Conservation (phyloP, 768 basidiomycete species). For the Hebeloma cylindrosporum region DNA sequence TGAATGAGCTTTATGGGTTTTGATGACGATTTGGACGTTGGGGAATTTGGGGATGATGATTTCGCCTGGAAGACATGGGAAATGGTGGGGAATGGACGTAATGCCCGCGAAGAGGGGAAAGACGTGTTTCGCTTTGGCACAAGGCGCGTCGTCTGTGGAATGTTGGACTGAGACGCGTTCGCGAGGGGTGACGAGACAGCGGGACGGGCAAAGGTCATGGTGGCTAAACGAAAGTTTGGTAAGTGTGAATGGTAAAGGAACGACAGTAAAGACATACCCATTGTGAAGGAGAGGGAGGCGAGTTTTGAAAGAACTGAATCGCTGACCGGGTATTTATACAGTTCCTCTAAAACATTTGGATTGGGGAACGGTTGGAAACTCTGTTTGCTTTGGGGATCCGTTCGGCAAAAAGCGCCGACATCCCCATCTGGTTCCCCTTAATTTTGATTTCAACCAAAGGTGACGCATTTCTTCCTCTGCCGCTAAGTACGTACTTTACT, state of each 20-base stretch:
- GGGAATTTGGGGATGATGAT: conserved; percentile 26
- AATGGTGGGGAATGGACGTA: conserved; percentile 76
- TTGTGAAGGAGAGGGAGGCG: conserved; percentile 9
- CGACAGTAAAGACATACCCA: too few species aligned
- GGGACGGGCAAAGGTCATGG: conserved; percentile 51
- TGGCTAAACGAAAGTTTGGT: conserved; percentile 12
- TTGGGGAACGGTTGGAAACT: too few species aligned
- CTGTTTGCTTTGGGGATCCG: conserved; percentile 24
- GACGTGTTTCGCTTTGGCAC: conserved; percentile 45
- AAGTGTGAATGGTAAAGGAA: not conserved
- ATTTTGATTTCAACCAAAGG: not conserved
- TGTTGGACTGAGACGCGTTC: conserved; percentile 31
- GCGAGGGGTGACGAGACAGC: conserved; percentile 67
- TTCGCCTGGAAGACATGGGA: conserved; percentile 40
- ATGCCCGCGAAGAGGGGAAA: conserved; percentile 72
- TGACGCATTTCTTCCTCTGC: not conserved
- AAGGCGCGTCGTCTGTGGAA: conserved; percentile 31
- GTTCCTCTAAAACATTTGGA: conserved; percentile 14
- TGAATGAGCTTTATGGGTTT: conserved; percentile 76
- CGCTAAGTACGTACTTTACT: conserved; percentile 12
- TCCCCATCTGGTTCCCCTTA: not conserved
- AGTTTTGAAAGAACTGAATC: conserved; percentile 15
- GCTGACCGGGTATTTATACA: conserved; percentile 30
- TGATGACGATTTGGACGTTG: conserved; percentile 19
- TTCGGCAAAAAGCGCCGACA: conserved; percentile 24